phyloP scores from a whole-genome alignment of 495 filamentous ascomycete genomes.

The Aspergillus baeticus region DNA sequence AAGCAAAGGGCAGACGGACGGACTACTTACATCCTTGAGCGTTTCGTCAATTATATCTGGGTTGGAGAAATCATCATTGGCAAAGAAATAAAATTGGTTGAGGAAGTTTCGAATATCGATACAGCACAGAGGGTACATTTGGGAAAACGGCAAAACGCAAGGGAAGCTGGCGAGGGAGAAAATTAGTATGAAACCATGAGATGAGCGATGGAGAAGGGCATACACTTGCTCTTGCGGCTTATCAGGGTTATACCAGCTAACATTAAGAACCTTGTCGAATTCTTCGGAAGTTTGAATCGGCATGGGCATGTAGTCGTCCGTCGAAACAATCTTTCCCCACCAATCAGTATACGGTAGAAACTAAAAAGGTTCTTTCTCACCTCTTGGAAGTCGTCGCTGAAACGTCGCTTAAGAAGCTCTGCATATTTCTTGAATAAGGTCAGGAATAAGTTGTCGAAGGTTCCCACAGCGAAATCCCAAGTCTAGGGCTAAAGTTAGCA shows the following conservation, averaged over 20 bases:
- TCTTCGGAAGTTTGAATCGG: conserved; percentile 84
- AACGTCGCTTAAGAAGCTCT: conserved; percentile 83
- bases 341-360: conserved; percentile 11
- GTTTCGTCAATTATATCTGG: conserved; percentile 85
- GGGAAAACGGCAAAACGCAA: conserved; percentile 90
- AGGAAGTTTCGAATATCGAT: conserved; percentile 96
- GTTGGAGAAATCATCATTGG: conserved; percentile 89
- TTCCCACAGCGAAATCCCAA: conserved; percentile 83
- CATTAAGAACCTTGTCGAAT: conserved; percentile 90
- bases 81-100: conserved; percentile 95
- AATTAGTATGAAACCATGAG: too few species aligned
- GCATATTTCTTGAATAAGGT: conserved; percentile 91
- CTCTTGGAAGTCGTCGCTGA: conserved; percentile 91
- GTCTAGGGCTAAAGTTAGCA: conserved; percentile 49
- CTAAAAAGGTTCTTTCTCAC: conserved; percentile 37
- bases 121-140: conserved; percentile 98
- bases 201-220: conserved; percentile 22
- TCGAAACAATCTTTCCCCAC: conserved; percentile 76
- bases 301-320: conserved; percentile 99
- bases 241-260: conserved; percentile 89
- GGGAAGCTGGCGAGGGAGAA: conserved; percentile 79
- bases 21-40: conserved; percentile 61
- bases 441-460: conserved; percentile 78
- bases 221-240: conserved; percentile 75
- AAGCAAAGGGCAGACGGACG: too few species aligned